Evolutionary conservation across 2,329 filamentous ascomycete genomes (phyloP), one percentile per base, ranked within the genome.

Genomic region (Chalaropsis ovoidea): DNA sequence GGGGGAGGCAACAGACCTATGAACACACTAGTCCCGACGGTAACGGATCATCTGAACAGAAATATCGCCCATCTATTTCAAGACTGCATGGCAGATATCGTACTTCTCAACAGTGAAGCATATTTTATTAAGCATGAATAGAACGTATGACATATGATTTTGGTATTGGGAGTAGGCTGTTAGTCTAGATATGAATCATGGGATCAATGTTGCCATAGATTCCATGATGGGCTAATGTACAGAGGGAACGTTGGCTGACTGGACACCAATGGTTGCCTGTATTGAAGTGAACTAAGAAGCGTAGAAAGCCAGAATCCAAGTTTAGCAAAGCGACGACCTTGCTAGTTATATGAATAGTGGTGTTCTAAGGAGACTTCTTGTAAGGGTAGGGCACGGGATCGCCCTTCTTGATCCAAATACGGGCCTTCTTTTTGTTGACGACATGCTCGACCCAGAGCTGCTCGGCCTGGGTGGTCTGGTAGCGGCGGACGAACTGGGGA

Each of bases 371-470:
- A 43, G 69, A 41, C 62, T 71, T 65, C 74, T 82, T 83, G 70
- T 78, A 87, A 0, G 84, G 84, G 66, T 85, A 86, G 68, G 77
- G 79, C 22, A 92, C 78, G 64, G 86, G 81, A 73, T 90, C 89
- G 24, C 74, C 75, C 80, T 94, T 96, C 72, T 89, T 84, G 72
- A 89, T 79, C 83, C 87, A 95, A 70, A 96, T 84, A 79, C 91
- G 90, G 74, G 86, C 87, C 82, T 87, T 89, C 83, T 90, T 95
- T 82, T 96, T 96, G 67, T 83, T 95, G 17, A 81, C 78, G 54
- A 83, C 78, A 77, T 99, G 91, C 80, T 97, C 94, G 54, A 93
- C 93, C 84, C 93, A 96, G 42, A 86, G 80, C 79, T 96, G 89
- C 71, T 86, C 85, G 65, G 86, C 86, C 72, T 88, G 78, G 70